Conservation (phyloP, 352 stramenopile species). For the Lagenidium sp. region DNA sequence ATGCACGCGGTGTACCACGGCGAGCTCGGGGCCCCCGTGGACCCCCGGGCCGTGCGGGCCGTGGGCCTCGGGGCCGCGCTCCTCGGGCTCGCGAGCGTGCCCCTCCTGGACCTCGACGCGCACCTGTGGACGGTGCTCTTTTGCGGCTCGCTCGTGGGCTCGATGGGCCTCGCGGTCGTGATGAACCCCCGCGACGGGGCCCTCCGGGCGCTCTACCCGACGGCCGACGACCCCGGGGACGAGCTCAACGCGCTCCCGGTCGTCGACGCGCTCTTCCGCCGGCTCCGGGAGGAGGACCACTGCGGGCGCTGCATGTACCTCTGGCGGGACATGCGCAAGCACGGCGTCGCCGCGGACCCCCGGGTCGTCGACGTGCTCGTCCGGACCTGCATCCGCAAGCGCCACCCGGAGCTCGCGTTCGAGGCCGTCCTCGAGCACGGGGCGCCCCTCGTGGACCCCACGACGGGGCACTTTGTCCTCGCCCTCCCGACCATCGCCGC, state of each 20-base stretch:
- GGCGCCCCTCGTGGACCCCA: slow-evolving; percentile 26
- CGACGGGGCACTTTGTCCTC: slow-evolving; percentile 45
- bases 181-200: slow-evolving; percentile 82
- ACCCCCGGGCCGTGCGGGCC: slow-evolving; percentile 59
- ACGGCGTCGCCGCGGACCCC: slow-evolving; percentile 48
- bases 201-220: slow-evolving; percentile 70
- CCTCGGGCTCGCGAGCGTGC: slow-evolving; percentile 45
- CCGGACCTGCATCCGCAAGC: slow-evolving; percentile 77
- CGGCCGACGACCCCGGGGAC: slow-evolving; percentile 54
- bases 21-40: slow-evolving; percentile 50
- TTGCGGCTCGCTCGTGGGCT: slow-evolving; percentile 60
- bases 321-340: slow-evolving; percentile 79
- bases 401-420: slow-evolving; percentile 70
- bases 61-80: slow-evolving; percentile 45
- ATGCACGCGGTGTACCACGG: slow-evolving; percentile 84
- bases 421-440: slow-evolving; percentile 46
- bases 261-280: slow-evolving; percentile 76
- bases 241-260: too few relatives aligned
- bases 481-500: slow-evolving; percentile 40
- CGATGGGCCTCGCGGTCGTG: slow-evolving; percentile 75
- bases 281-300: slow-evolving; percentile 79
- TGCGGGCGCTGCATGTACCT: slow-evolving; percentile 78
- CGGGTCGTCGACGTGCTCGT: slow-evolving; percentile 76
- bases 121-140: slow-evolving; percentile 71
- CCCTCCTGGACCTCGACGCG: slow-evolving; percentile 66